phyloP scores from a whole-genome alignment of 2,329 filamentous ascomycete genomes.

The Plenodomus tracheiphilus region DNA sequence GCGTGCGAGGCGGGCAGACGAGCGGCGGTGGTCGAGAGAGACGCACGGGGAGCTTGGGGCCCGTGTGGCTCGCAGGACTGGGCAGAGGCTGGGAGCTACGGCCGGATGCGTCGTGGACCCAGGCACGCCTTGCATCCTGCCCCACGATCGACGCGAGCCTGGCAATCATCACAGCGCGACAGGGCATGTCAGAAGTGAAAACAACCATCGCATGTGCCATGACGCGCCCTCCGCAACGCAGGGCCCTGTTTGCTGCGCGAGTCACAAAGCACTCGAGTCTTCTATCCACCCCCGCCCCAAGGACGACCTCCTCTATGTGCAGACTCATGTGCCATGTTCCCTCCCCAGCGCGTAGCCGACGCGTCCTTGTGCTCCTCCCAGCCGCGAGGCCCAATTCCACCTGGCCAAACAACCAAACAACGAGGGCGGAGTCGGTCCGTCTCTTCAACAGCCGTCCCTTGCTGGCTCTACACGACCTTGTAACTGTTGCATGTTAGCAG shows the following conservation, averaged over 20 bases:
- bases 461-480: constrained; percentile 31
- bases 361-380: neutral
- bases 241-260: no score
- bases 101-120: constrained; percentile 13
- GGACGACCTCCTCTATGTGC: neutral
- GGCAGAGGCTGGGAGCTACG: constrained; percentile 12
- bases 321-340: neutral
- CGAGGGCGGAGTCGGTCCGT: neutral
- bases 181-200: neutral
- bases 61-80: neutral
- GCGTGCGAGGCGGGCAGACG: neutral
- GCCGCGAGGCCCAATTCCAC: no score
- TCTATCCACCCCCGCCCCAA: neutral
- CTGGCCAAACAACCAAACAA: neutral
- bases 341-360: neutral
- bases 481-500: constrained; percentile 33
- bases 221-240: no score
- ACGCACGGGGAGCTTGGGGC: neutral
- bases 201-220: no score
- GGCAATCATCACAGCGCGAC: neutral
- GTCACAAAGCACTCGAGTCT: neutral
- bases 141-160: constrained; percentile 6
- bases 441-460: neutral
- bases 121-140: constrained; percentile 12
- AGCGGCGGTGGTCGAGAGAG: neutral